These are phyloP conservation scores for Yamadazyma friedrichii DNA, from an alignment of 1,139 yeast species.

Conservation along the genomic window DNA sequence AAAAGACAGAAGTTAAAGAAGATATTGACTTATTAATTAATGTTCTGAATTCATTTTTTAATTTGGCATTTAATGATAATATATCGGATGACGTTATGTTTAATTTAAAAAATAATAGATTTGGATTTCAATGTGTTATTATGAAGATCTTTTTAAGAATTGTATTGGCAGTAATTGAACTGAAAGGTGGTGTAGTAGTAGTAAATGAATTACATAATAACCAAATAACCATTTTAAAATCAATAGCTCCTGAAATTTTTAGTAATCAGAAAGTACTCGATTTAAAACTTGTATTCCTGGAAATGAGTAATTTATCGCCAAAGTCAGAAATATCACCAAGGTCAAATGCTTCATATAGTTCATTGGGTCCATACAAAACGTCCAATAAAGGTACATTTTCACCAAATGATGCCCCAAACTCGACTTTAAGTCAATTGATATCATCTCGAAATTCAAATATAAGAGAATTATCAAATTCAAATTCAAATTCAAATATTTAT, in stretches of 20 bases:
- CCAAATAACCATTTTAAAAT: conserved; percentile 10
- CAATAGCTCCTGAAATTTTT: conserved; percentile 14
- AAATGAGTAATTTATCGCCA: not conserved
- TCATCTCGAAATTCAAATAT: too few relatives aligned
- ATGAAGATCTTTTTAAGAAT: conserved; percentile 23
- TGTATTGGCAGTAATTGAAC: conserved; percentile 17
- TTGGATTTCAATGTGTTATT: conserved; percentile 18
- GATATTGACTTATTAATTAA: conserved; percentile 34
- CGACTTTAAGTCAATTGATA: too few relatives aligned
- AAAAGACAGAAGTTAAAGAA: conserved; percentile 23
- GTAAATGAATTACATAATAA: not conserved
- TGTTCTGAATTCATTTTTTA: conserved; percentile 20
- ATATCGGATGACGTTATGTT: conserved; percentile 8
- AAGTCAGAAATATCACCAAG: too few relatives aligned
- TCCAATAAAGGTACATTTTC: too few relatives aligned
- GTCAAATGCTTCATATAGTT: conserved; percentile 5
- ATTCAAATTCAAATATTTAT: not conserved
- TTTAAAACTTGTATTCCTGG: not conserved
- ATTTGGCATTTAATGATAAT: conserved; percentile 2
- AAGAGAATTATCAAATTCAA: conserved; percentile 5
- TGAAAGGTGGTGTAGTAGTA: conserved; percentile 2
- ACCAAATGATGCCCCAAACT: too few relatives aligned
- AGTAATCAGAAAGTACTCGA: conserved; percentile 5
- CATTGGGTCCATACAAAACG: too few relatives aligned
- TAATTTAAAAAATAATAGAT: conserved; percentile 11